Conservation (phyloP, 441 rosid species). For the Macaranga tanarius region DNA sequence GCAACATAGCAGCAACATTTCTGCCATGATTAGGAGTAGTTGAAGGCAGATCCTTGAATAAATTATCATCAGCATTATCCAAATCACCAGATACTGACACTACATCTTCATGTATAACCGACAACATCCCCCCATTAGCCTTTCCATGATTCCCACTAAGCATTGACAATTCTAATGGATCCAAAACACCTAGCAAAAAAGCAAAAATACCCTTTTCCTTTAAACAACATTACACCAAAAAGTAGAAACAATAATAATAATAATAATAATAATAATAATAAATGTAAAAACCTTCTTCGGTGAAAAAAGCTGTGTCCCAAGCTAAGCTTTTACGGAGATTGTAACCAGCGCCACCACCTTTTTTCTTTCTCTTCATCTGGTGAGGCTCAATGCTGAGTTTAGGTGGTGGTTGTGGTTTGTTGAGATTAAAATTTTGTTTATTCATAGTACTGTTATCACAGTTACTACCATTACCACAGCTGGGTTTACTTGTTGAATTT, state of each 20-base stretch:
- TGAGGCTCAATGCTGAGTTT: slow-evolving; percentile 69
- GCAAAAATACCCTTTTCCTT: not conserved
- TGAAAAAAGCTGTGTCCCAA: slow-evolving; percentile 83
- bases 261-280: too few species aligned
- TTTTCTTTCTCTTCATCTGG: slow-evolving; percentile 90
- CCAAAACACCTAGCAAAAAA: slow-evolving; percentile 63
- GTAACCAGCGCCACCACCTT: slow-evolving; percentile 64
- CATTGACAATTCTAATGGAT: slow-evolving; percentile 73
- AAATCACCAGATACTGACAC: slow-evolving; percentile 40
- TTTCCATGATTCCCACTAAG: slow-evolving; percentile 49
- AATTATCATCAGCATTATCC: slow-evolving; percentile 40
- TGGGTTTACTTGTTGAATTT: slow-evolving; percentile 13
- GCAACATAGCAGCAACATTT: slow-evolving; percentile 31
- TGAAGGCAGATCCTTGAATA: slow-evolving; percentile 48
- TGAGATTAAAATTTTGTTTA: slow-evolving; percentile 47
- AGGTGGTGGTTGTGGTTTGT: slow-evolving; percentile 46
- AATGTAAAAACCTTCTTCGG: slow-evolving; percentile 78
- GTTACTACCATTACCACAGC: slow-evolving; percentile 26
- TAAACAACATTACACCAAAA: not conserved
- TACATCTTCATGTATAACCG: slow-evolving; percentile 53
- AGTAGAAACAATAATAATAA: not conserved
- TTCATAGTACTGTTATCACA: slow-evolving; percentile 2
- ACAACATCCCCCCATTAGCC: slow-evolving; percentile 42
- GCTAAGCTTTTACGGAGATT: slow-evolving; percentile 93
- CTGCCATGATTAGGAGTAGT: slow-evolving; percentile 31